Evolutionary conservation across 2,329 filamentous ascomycete genomes (phyloP), one percentile per base, ranked within the genome.

Genomic region (Colletotrichum plurivorum): DNA sequence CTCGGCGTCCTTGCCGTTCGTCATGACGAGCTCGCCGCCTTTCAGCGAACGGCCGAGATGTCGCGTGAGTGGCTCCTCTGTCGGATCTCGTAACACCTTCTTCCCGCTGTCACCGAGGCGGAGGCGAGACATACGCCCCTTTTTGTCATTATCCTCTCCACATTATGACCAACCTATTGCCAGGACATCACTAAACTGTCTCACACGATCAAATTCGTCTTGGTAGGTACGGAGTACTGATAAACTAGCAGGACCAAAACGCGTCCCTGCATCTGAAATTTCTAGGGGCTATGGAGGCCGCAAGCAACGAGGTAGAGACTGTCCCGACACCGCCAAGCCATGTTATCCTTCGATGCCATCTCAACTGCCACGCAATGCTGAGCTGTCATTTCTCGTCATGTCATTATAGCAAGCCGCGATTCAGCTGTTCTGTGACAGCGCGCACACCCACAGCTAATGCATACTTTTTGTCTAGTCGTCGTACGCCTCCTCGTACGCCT

Each of bases 401-500:
- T 70, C 67, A 41, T 67, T 57, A 63, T 63, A 59, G 41, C 52
- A 58, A 71, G 25, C 43, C 48, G 48, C 54, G 45, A 41, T 54
- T 16, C 31, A 49, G 15, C 27, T 36, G 16, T 52, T 39, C 49
- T 46, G 48, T 41, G 22, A 60, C 49, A 43, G 66, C 43, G 27
- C 56, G 25, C 36, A 56, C 49, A 43, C 61, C 45, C 49, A 12
- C 60, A 18, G 12, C 25, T 48, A 31, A 39, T 45, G n/a, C 5
- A 22, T 7, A 13, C 3, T 41, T 22, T 16, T 22, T 8, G 22
- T 61, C 41, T 72, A 67, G 27, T 76, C 71, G 22, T 76, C 75
- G 43, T 84, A 83, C 2, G 74, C 76, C 60, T 84, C 84, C 71
- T 85, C 83, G 58, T 85, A 84, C 56, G 82, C 82, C 74, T 88